Evolutionary conservation across 345 rosid species (phyloP), one percentile per base, ranked within the genome.

Genomic region (Rhodamnia argentea): DNA sequence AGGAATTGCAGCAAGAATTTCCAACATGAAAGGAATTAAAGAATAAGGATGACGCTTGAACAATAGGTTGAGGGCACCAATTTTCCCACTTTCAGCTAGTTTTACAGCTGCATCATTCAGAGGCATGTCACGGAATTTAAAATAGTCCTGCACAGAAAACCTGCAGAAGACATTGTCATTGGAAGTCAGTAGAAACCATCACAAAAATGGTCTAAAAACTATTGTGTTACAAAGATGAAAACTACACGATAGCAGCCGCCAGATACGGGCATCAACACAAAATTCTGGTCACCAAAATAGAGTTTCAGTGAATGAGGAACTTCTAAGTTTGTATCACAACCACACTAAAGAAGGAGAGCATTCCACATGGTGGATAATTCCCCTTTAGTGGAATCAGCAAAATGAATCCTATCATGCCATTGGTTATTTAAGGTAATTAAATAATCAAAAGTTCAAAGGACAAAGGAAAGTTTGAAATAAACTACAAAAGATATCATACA

Each of bases 41-140:
- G 99, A 95, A 92, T 91, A 94, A 88, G 97, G 98, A 94, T 97
- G 99, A 26, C 98, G 98, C 92, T 97, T 97, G 89, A 97, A 96
- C 75, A 95, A 94, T 81, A 95, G 96, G 87, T 96, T 96, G 44
- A 97, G 90, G 60, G 99, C 98, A 88, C 99, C 99, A 85, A 97
- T 94, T 89, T 96, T 97, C 84, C 99, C 99, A 86, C 91, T 95
- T 92, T 96, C 98, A 87, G 99, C 95, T 86, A 97, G 98, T 82
- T 90, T 84, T 75, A 91, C 84, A 56, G 98, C 99, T 82, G 94
- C 94, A 91, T 93, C 93, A 86, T 88, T 87, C n/a, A 97, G 87
- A 81, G 94, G 95, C 89, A 86, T 89, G 83, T 90, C 89, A 57
- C 98, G 97, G 84, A 97, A 97, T 91, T 94, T 96, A 74, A 91